Conservation (phyloP, 139 green algal genomes). For the Eudorina sp. region DNA sequence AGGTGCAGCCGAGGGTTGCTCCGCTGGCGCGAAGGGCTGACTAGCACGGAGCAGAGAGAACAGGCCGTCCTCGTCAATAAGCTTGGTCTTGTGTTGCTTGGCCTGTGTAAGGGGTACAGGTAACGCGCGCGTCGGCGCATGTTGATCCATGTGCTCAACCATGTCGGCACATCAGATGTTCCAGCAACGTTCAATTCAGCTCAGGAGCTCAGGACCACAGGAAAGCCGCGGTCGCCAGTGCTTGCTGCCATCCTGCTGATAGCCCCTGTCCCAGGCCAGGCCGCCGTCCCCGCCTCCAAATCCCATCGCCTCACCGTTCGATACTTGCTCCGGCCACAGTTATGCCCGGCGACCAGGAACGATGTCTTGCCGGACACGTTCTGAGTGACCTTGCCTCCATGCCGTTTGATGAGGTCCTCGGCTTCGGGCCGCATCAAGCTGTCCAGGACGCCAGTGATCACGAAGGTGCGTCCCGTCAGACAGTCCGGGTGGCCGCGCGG, state of each 20-base stretch:
- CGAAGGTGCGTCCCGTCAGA: conserved; percentile 91
- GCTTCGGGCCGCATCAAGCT: conserved; percentile 83
- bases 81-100: conserved; percentile 70
- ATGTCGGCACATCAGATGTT: no score
- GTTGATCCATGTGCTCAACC: no score
- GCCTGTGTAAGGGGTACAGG: conserved; percentile 1
- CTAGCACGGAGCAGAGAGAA: conserved; percentile 80
- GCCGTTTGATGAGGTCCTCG: conserved; percentile 87
- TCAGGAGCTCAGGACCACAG: no score
- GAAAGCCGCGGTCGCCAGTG: no score
- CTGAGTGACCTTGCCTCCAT: conserved; percentile 84
- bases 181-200: no score
- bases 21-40: conserved; percentile 13
- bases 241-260: no score
- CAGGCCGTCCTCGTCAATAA: conserved; percentile 92
- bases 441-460: conserved; percentile 90
- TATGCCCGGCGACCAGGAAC: conserved; percentile 86
- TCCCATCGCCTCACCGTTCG: conserved; percentile 39
- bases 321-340: conserved; percentile 79
- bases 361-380: conserved; percentile 88
- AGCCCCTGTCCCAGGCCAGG: no score
- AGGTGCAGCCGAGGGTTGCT: not conserved
- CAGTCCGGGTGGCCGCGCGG: conserved; percentile 88
- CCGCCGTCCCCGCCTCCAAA: no score
- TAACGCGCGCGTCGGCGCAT: no score